These are phyloP conservation scores for Senecio squalidus DNA, from an alignment of 140 eudicot species.

Conservation along the genomic window DNA sequence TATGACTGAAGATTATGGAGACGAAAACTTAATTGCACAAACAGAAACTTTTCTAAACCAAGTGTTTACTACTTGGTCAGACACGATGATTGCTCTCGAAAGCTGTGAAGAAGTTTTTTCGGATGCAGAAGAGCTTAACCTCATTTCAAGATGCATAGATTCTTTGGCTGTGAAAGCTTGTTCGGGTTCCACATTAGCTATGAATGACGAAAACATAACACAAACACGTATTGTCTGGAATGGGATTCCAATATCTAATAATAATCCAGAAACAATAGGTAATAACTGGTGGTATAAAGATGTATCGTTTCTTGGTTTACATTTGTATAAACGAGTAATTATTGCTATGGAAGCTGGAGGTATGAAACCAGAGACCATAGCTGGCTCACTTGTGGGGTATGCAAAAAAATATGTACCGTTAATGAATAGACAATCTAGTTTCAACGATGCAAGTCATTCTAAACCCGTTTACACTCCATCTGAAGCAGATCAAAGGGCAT, in stretches of 20 bases:
- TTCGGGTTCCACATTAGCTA: slow-evolving; percentile 11
- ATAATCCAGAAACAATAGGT: slow-evolving; percentile 18
- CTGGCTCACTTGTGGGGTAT: slow-evolving; percentile 70
- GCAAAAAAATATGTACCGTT: slow-evolving; percentile 67
- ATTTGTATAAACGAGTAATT: slow-evolving; percentile 62
- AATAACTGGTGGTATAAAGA: slow-evolving; percentile 91
- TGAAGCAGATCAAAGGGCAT: slow-evolving; percentile 71
- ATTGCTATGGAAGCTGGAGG: slow-evolving; percentile 58
- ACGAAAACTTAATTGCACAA: slow-evolving; percentile 40
- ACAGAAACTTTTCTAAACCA: slow-evolving; percentile 32
- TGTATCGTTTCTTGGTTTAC: slow-evolving; percentile 56
- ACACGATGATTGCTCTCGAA: slow-evolving; percentile 42
- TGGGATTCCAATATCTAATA: slow-evolving; percentile 42
- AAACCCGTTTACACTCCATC: slow-evolving; percentile 52
- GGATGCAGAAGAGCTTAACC: slow-evolving; percentile 45
- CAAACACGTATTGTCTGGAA: slow-evolving; percentile 36
- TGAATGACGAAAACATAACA: slow-evolving; percentile 7
- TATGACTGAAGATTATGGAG: slow-evolving; percentile 48
- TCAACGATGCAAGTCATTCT: slow-evolving; percentile 38
- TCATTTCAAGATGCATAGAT: slow-evolving; percentile 43
- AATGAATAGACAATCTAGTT: slow-evolving; percentile 61
- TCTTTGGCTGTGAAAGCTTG: slow-evolving; percentile 51
- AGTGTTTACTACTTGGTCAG: slow-evolving; percentile 52
- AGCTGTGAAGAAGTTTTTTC: slow-evolving; percentile 42
- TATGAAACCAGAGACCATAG: slow-evolving; percentile 53